Evolutionary conservation across 352 stramenopile species (phyloP), one percentile per base, ranked within the genome.

Genomic region (Pythium rishiriense): DNA sequence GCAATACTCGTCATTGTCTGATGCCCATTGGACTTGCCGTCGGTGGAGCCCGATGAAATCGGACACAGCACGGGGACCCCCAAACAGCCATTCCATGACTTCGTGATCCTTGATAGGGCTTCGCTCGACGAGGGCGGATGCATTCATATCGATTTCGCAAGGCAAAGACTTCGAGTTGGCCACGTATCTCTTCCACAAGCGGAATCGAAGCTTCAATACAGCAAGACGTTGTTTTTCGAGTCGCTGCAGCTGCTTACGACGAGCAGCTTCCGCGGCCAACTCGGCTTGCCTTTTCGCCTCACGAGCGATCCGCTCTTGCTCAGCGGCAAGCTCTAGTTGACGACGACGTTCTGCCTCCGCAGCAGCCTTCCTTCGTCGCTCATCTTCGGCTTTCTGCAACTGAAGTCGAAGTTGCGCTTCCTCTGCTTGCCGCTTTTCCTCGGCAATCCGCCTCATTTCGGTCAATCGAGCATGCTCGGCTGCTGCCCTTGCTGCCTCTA

Each of bases 111-210:
- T 64, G 3, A 10, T 39, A 10, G 22, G 6, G 41, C 19, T 25
- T 26, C 26, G 51, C 24, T 70, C 56, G 1, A 69, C 39, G 19
- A 81, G 62, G 2, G 59, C 48, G 10, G 63, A 60, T 22, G 70
- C 61, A 50, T 80, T 68, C 41, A 91, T 70, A 22, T 67, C 67
- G 31, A 89, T 63, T 29, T 74, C 75, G 0, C 69, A 66, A 48
- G 72, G 65, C 22, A 74, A 54, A 19, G 75, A 59, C 49, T 83
- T 83, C 24, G 79, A 83, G 10, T 58, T 61, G n/a, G 66, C 59
- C n/a, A 79, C 70, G 66, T 88, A 92, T 41, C 83, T 87, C 45
- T 72, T 81, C 85, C 85, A 94, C 33, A 74, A 41, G 19, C 80
- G 72, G 21, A 94, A 77, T 35, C 65, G 80, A 21, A 94, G 58